These are phyloP conservation scores for Ramaria sp. DNA, from an alignment of 768 basidiomycete species.

Conservation along the genomic window DNA sequence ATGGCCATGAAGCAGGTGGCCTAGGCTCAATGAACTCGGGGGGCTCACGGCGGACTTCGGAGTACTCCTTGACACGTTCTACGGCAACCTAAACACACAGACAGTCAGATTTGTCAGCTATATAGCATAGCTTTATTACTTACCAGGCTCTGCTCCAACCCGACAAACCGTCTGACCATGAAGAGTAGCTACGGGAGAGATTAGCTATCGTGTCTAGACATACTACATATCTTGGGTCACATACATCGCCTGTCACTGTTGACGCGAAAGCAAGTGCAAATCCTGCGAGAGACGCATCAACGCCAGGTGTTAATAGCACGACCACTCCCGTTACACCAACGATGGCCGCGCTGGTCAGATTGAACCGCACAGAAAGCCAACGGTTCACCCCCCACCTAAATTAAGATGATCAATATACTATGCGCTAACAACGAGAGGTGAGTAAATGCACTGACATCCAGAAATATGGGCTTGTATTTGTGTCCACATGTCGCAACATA, in stretches of 20 bases:
- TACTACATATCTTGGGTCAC: constrained; percentile 12
- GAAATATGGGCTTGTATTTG: constrained; percentile 66
- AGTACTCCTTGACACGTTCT: constrained; percentile 87
- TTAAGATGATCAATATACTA: constrained; percentile 10
- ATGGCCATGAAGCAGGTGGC: constrained; percentile 75
- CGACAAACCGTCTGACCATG: constrained; percentile 72
- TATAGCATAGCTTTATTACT: constrained; percentile 8
- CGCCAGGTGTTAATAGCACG: constrained; percentile 54
- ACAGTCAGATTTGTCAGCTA: not conserved
- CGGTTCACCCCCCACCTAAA: constrained; percentile 54
- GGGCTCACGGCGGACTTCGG: constrained; percentile 65
- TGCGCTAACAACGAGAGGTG: constrained; percentile 12
- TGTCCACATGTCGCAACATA: constrained; percentile 75
- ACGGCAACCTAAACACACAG: constrained; percentile 48
- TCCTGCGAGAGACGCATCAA: constrained; percentile 75
- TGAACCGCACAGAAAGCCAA: constrained; percentile 85
- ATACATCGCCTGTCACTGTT: constrained; percentile 58
- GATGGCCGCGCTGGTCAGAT: constrained; percentile 61
- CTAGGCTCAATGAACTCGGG: constrained; percentile 80
- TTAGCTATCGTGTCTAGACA: not conserved
- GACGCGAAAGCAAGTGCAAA: constrained; percentile 81
- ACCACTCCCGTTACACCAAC: constrained; percentile 63
- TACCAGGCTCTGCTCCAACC: constrained; percentile 89
- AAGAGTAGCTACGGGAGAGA: constrained; percentile 37
- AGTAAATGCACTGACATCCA: constrained; percentile 64